A percentile compares a stretch with the other conserved stretches of the same genome.
Conservation (phyloP, 805 yeast genomes). For the Sugiyamaella marilandica region DNA sequence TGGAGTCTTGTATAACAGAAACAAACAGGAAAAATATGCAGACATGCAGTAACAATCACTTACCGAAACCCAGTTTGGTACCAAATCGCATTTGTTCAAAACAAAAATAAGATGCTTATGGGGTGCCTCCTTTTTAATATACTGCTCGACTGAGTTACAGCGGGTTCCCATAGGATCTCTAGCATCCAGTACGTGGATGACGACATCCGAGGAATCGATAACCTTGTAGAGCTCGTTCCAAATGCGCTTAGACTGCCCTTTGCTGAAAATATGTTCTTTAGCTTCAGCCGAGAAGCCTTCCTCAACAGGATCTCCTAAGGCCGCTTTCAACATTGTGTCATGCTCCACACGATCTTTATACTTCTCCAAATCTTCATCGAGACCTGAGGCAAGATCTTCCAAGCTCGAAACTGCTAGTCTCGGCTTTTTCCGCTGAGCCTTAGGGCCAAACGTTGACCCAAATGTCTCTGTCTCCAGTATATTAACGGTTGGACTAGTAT, state of each 20-base stretch:
- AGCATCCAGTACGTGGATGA: conserved; percentile 93
- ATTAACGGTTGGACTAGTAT: conserved; percentile 62
- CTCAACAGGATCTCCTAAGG: conserved; percentile 40
- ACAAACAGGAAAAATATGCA: conserved; percentile 17
- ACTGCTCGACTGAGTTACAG: conserved; percentile 88
- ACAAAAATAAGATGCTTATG: conserved; percentile 95
- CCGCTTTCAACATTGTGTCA: conserved; percentile 39
- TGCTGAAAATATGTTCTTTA: conserved; percentile 90
- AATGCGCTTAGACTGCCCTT: conserved; percentile 96
- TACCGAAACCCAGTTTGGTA: conserved; percentile 99
- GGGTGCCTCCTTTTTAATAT: conserved; percentile 87
- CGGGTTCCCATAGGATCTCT: conserved; percentile 97
- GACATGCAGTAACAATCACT: conserved; percentile 39
- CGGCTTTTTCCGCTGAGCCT: conserved; percentile 89
- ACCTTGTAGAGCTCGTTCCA: conserved; percentile 98
- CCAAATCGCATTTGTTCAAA: conserved; percentile 94
- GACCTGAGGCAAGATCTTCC: conserved; percentile 64
- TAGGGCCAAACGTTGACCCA: conserved; percentile 84
- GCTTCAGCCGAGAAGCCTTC: conserved; percentile 85
- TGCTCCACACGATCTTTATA: conserved; percentile 71
- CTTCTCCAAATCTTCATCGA: conserved; percentile 52
- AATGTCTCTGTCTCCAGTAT: conserved; percentile 87
- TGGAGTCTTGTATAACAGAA: conserved; percentile 45
- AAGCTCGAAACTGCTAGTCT: conserved; percentile 70
- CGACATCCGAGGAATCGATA: conserved; percentile 95